Evolutionary conservation across 768 basidiomycete genomes (phyloP).

Genomic region (Cantharellus cinnabarinus): DNA sequence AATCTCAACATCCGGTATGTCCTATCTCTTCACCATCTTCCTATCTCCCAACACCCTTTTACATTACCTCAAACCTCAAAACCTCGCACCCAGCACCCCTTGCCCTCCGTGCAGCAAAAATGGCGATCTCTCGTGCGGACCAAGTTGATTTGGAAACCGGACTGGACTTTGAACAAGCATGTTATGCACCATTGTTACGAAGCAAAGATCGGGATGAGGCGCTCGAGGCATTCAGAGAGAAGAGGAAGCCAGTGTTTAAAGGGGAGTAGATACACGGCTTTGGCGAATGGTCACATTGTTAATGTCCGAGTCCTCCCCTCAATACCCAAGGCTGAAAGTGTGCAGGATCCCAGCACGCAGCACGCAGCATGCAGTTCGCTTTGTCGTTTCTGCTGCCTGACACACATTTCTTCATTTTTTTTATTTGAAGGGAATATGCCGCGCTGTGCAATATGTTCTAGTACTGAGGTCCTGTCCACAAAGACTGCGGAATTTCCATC

Average conservation of each 20-base stretch:
- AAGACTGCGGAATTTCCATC: no score
- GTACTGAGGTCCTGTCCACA: no score
- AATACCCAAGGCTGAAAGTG: no score
- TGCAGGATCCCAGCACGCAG: no score
- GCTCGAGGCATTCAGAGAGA: conserved; percentile 68
- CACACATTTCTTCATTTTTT: no score
- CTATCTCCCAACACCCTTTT: not conserved
- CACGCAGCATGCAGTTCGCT: no score
- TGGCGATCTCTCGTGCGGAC: conserved; percentile 60
- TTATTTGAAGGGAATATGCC: no score
- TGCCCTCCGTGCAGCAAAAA: conserved; percentile 73
- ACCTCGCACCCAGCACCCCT: conserved; percentile 41
- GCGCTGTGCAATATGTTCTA: no score
- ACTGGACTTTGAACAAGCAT: conserved; percentile 78
- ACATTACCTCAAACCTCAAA: no score
- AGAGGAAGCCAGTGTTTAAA: conserved; percentile 55
- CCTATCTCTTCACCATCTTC: not conserved
- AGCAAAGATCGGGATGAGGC: conserved; percentile 69
- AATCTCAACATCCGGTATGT: conserved; percentile 46
- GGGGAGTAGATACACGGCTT: conserved; percentile 34
- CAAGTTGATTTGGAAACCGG: conserved; percentile 69
- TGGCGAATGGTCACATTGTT: not conserved
- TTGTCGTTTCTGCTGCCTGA: no score
- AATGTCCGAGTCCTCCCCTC: not conserved
- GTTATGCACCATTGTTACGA: conserved; percentile 61